Conservation (phyloP, 2,329 filamentous ascomycete genomes). For the Colletotrichum brevisporum region DNA sequence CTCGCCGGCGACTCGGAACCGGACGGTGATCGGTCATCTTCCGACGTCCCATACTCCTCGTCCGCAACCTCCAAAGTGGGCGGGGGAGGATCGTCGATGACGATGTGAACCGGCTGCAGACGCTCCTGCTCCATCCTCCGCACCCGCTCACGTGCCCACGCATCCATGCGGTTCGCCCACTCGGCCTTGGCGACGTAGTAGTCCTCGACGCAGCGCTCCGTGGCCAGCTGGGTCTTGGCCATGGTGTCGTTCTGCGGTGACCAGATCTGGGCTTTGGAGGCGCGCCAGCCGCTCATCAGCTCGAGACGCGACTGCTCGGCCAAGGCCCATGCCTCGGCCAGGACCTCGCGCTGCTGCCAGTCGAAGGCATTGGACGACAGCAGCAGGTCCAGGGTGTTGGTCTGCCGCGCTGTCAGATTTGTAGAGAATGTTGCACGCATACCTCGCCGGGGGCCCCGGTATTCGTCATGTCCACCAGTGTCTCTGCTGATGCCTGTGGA, state of each 20-base stretch:
- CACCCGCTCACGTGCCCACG: neutral
- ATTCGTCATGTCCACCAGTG: neutral
- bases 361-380: neutral
- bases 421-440: neutral
- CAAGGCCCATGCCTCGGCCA: neutral
- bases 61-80: neutral
- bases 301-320: neutral
- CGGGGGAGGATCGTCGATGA: neutral
- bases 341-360: neutral
- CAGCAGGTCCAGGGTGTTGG: neutral
- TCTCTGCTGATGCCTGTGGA: neutral
- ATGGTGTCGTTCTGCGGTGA: neutral
- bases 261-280: neutral
- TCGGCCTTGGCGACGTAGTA: neutral
- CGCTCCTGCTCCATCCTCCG: neutral
- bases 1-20: neutral
- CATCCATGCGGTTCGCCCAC: neutral
- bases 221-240: neutral
- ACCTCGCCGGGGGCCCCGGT: neutral
- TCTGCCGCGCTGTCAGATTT: neutral
- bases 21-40: neutral
- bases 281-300: neutral
- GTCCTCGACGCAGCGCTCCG: neutral
- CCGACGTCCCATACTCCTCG: neutral
- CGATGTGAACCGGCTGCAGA: neutral